These are phyloP conservation scores for Geotrichum fermentans DNA, from an alignment of 1,139 yeast genomes.

Conservation along the genomic window DNA sequence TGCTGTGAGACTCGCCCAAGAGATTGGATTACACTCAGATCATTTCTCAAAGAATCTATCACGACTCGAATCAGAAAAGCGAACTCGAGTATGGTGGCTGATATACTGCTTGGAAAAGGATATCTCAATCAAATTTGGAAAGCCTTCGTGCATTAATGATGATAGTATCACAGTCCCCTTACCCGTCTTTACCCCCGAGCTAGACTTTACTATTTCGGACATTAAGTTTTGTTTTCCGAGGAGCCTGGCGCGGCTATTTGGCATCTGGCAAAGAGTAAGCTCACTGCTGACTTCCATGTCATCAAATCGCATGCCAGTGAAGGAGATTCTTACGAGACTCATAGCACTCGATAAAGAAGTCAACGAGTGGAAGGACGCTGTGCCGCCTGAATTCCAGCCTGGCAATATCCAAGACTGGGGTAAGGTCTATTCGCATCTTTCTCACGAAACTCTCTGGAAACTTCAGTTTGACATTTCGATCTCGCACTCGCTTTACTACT, in stretches of 20 bases:
- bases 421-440: neutral
- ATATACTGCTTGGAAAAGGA: conserved; percentile 54
- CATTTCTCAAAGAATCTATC: conserved; percentile 46
- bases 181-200: conserved; percentile 23
- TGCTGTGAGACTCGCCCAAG: conserved; percentile 58
- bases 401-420: neutral
- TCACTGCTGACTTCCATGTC: conserved; percentile 32
- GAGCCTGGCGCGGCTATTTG: conserved; percentile 23
- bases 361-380: conserved; percentile 29
- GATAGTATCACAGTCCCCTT: conserved; percentile 38
- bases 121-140: conserved; percentile 51
- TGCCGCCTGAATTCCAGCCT: conserved; percentile 28
- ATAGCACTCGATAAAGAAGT: conserved; percentile 33
- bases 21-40: conserved; percentile 59
- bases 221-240: conserved; percentile 10
- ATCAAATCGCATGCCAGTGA: conserved; percentile 27
- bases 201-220: conserved; percentile 11
- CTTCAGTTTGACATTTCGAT: neutral
- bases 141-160: conserved; percentile 53
- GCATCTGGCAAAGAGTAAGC: conserved; percentile 30
- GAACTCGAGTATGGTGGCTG: conserved; percentile 52
- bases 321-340: conserved; percentile 31
- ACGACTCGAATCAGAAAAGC: conserved; percentile 39
- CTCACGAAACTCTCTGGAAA: neutral
- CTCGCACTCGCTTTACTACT: conserved; percentile 28